A percentile compares a stretch with the other conserved stretches of the same genome.
These are phyloP conservation scores for Trypanosoma mega DNA, from an alignment of 208 protist species.

Conservation along the genomic window DNA sequence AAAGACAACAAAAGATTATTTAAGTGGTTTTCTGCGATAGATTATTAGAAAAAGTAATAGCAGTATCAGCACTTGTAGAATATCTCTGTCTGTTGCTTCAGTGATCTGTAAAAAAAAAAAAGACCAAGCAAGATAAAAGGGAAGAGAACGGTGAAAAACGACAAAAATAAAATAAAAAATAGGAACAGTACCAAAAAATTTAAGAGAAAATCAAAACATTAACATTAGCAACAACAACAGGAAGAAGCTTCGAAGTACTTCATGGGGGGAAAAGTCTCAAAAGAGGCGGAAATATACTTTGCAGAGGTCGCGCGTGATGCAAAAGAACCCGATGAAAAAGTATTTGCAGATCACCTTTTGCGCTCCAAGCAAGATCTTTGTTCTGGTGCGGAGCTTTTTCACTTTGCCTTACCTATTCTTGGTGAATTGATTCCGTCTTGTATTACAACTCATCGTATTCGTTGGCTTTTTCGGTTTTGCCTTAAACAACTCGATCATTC, in stretches of 20 bases:
- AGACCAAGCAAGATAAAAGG: no score
- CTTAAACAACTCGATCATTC: conserved; percentile 29
- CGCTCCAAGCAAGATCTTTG: conserved; percentile 40
- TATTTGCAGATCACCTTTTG: conserved; percentile 36
- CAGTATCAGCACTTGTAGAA: no score
- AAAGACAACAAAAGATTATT: not conserved
- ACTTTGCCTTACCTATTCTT: conserved; percentile 44
- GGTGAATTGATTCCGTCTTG: conserved; percentile 24
- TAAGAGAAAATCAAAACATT: no score
- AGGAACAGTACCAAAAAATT: no score
- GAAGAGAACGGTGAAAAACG: no score
- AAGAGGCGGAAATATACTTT: conserved; percentile 62
- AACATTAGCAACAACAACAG: no score
- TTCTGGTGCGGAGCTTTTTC: conserved; percentile 45
- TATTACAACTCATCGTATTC: conserved; percentile 30
- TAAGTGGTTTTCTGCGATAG: not conserved
- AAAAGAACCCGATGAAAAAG: conserved; percentile 33
- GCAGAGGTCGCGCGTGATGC: conserved; percentile 20
- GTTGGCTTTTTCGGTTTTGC: conserved; percentile 60
- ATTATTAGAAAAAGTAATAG: no score
- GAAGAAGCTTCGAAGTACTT: no score
- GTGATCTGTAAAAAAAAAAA: no score
- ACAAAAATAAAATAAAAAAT: no score
- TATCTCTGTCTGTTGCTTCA: no score
- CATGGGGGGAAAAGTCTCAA: conserved; percentile 29